phyloP scores from a whole-genome alignment of 148 eudicot genomes.

The Diospyros kaki region DNA sequence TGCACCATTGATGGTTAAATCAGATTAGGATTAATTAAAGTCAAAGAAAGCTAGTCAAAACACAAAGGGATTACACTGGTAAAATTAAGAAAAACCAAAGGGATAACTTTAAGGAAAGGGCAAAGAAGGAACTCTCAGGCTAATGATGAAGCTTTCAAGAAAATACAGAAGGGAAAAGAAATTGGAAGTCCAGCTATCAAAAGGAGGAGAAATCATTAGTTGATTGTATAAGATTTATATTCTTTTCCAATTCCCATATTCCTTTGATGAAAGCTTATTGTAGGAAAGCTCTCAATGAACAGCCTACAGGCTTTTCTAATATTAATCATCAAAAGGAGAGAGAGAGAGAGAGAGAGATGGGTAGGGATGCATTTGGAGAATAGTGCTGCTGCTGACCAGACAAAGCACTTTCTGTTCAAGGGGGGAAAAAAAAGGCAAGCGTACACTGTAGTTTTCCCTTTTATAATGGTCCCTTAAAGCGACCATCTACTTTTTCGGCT shows the following conservation, averaged over 20 bases:
- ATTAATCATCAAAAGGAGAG: not conserved
- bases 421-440: slow-evolving; percentile 16
- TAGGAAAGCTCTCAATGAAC: slow-evolving; percentile 31
- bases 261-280: slow-evolving; percentile 20
- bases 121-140: slow-evolving; percentile 16
- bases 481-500: slow-evolving; percentile 27
- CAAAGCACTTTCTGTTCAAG: slow-evolving; percentile 32
- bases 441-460: slow-evolving; percentile 20
- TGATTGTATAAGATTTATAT: slow-evolving; percentile 5
- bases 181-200: slow-evolving; percentile 21
- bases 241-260: slow-evolving; percentile 21
- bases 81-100: slow-evolving; percentile 12
- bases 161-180: slow-evolving; percentile 18
- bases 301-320: slow-evolving; percentile 25
- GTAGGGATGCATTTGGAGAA: slow-evolving; percentile 15
- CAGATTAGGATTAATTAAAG: slow-evolving; percentile 2
- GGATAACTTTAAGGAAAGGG: slow-evolving; percentile 22
- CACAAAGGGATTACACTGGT: slow-evolving; percentile 6
- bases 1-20: not conserved
- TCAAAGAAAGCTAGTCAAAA: slow-evolving; percentile 16
- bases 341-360: not conserved
- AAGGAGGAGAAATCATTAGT: slow-evolving; percentile 32
- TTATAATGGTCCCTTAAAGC: slow-evolving; percentile 23
- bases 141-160: slow-evolving; percentile 33
- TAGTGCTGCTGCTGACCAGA: slow-evolving; percentile 40